Percentiles rank a stretch among this genome's conserved stretches.
These are phyloP conservation scores for Pythium volutum DNA, from an alignment of 352 stramenopile genomes.

Conservation along the genomic window DNA sequence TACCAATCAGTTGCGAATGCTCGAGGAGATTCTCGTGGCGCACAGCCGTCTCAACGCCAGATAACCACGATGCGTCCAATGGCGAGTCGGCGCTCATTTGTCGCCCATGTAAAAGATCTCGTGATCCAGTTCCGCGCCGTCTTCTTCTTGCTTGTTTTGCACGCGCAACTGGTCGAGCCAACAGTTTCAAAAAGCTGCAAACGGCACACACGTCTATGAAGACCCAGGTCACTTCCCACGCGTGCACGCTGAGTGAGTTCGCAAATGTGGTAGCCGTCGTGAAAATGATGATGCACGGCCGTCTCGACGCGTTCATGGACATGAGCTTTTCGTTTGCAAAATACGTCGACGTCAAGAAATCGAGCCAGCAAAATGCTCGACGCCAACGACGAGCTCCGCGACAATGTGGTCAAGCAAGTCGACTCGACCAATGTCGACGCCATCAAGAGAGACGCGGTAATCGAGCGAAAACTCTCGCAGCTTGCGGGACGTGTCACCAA, in stretches of 20 bases:
- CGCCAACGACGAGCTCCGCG: conserved; percentile 39
- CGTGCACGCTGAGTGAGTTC: conserved; percentile 48
- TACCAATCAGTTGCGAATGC: conserved; percentile 19
- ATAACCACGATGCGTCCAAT: background rate
- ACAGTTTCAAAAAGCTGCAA: conserved; percentile 34
- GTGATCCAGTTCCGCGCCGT: conserved; percentile 62
- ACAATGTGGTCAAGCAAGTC: conserved; percentile 45
- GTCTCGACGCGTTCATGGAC: conserved; percentile 63
- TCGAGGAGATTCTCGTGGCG: conserved; percentile 22
- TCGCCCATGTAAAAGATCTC: conserved; percentile 35
- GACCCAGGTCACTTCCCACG: conserved; percentile 38
- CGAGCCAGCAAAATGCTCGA: conserved; percentile 59
- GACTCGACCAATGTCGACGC: conserved; percentile 43
- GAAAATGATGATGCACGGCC: conserved; percentile 60
- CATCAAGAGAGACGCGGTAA: conserved; percentile 41
- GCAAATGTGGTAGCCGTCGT: conserved; percentile 47
- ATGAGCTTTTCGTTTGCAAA: conserved; percentile 64
- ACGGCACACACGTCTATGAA: conserved; percentile 30
- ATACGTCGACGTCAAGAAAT: conserved; percentile 71
- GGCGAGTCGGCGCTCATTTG: background rate
- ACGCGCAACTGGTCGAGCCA: conserved; percentile 38
- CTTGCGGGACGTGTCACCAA: conserved; percentile 63
- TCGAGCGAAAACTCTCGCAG: conserved; percentile 60
- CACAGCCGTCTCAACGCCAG: conserved; percentile 8
- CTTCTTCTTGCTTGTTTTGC: conserved; percentile 46